Conservation (phyloP, 164 flowering plant genomes). For the Stephania yunnanensis region DNA sequence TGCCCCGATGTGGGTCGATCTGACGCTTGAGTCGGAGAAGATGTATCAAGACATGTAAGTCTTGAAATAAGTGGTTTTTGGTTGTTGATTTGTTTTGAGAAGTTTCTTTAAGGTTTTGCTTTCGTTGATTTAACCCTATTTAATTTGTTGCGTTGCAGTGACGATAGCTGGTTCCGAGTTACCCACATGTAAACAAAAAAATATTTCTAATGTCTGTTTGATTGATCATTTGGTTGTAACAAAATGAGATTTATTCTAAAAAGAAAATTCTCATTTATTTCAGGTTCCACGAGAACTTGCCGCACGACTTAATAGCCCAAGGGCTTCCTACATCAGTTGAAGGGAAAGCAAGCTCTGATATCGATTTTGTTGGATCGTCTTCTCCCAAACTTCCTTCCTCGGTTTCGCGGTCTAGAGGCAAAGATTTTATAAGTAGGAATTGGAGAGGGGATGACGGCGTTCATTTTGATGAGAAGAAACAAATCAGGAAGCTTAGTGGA, state of each 20-base stretch:
- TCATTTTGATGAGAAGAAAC: conserved; percentile 26
- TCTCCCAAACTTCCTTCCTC: conserved; percentile 63
- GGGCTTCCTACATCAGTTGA: conserved; percentile 28
- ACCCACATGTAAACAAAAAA: conserved; percentile 39
- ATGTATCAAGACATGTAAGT: conserved; percentile 44
- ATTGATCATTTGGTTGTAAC: neutral
- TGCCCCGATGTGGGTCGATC: conserved; percentile 85
- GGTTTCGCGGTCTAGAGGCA: conserved; percentile 71
- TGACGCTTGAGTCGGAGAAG: conserved; percentile 32
- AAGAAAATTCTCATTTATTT: conserved; percentile 3
- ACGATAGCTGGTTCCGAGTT: conserved; percentile 51
- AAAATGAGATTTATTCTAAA: neutral
- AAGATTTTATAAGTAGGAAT: conserved; percentile 37
- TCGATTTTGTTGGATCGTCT: conserved; percentile 22
- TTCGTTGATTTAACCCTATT: neutral
- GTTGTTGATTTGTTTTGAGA: neutral
- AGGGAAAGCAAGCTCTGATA: conserved; percentile 18
- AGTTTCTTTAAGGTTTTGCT: neutral
- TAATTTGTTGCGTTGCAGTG: conserved; percentile 38
- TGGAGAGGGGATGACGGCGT: conserved; percentile 22
- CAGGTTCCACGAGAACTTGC: conserved; percentile 63
- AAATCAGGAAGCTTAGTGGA: conserved; percentile 29
- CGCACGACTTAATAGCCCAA: conserved; percentile 32
- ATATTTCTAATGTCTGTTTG: neutral
- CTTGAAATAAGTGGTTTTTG: neutral